Evolutionary conservation across 1,284 basidiomycete species (phyloP), one percentile per base, ranked within the genome.

Genomic region (Tylopilus sp.): DNA sequence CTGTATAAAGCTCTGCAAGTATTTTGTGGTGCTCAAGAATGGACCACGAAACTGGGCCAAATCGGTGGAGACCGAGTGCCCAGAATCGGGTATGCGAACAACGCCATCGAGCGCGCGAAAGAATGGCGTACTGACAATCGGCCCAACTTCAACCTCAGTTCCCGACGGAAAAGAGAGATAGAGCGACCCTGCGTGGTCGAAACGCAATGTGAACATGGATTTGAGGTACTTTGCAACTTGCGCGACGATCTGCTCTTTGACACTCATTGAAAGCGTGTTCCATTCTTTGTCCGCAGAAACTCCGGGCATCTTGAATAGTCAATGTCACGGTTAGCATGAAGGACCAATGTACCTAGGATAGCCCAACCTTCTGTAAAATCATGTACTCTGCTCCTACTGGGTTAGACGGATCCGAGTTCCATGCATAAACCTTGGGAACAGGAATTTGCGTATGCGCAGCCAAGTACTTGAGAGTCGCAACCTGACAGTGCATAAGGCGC

Each of bases 1-100:
- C n/a, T 29, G 53, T 47, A 61, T 15, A 53, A 56, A 61, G 36
- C 53, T 56, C 41, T 61, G 60, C n/a, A 61, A 53, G 24, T 61
- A 61, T 16, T 61, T 53, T 10, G 32, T 39, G 12, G 53, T 39
- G 24, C 10, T 51, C 33, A 53, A 29, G 49, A 61, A 61, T 22
- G 60, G 60, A 4, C 60, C 60, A 8, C 53, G 60, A 36, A 55
- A 61, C 54, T 36, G 53, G n/a, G 44, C 47, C 16, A 61, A 41
- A 8, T 47, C 22, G 26, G 9, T 39, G 13, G n/a, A n/a, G n/a
- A 60, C 8, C 22, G 38, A 58, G 26, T 10, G 29, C 4, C 16
- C 47, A 47, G 61, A 22, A 22, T 62, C 32, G 24, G 36, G 41
- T 15, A 61, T 36, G 18, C 58, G 60, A 61, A 60, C 36, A 26